Evolutionary conservation across 2,329 filamentous ascomycete genomes (phyloP).

Genomic region (Aspergillus novofumigatus): DNA sequence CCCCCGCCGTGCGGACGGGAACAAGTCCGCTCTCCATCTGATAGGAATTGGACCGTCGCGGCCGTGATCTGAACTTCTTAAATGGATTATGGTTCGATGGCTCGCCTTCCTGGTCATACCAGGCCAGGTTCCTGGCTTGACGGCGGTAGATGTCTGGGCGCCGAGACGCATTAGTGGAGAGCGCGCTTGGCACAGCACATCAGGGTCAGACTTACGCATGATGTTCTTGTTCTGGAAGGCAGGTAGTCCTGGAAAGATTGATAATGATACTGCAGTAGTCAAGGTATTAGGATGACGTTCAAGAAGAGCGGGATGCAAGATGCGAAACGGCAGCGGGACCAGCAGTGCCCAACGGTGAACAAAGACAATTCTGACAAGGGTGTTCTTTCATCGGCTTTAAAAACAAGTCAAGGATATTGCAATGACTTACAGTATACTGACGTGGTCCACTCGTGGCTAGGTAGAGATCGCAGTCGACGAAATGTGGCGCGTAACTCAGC

Average conservation of each 20-base stretch:
- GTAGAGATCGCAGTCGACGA: neutral
- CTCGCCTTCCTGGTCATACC: constrained; percentile 40
- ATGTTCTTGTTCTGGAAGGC: neutral
- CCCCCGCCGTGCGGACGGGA: constrained; percentile 20
- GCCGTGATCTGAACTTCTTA: constrained; percentile 33
- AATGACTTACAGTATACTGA: neutral
- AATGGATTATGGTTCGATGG: constrained; percentile 38
- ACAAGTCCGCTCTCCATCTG: constrained; percentile 28
- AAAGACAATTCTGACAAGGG: neutral
- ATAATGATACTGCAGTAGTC: neutral
- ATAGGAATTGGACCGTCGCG: constrained; percentile 24
- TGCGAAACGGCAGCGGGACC: neutral
- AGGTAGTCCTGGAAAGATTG: neutral
- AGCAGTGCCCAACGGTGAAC: neutral
- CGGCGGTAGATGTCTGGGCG: constrained; percentile 37
- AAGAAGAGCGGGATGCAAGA: neutral
- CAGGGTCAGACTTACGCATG: constrained; percentile 4
- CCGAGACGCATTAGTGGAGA: neutral
- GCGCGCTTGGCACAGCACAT: neutral
- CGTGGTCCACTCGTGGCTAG: neutral
- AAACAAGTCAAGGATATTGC: neutral
- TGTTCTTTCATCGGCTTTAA: neutral
- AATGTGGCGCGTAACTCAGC: constrained; percentile 3
- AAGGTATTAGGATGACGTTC: neutral
- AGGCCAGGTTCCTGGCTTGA: constrained; percentile 36